Conservation (phyloP, 2,329 filamentous ascomycete species). For the Dichotomopilus funicola region DNA sequence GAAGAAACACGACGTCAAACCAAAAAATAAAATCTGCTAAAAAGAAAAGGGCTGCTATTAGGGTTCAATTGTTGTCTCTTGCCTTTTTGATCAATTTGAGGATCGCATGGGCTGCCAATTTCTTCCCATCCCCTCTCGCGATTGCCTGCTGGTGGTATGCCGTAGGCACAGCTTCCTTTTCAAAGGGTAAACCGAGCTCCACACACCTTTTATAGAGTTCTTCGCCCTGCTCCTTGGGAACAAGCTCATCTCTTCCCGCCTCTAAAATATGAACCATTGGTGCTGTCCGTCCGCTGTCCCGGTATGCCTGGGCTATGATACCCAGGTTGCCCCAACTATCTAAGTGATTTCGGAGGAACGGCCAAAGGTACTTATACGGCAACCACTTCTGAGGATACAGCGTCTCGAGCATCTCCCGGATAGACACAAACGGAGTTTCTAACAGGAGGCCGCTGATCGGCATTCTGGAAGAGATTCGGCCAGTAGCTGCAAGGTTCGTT, state of each 20-base stretch:
- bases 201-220: slow-evolving; percentile 41
- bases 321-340: slow-evolving; percentile 48
- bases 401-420: slow-evolving; percentile 62
- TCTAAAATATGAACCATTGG: slow-evolving; percentile 46
- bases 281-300: slow-evolving; percentile 16
- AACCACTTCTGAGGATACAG: slow-evolving; percentile 76
- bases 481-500: slow-evolving; percentile 48
- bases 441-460: slow-evolving; percentile 51
- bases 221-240: slow-evolving; percentile 45
- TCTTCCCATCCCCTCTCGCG: slow-evolving; percentile 39
- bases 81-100: slow-evolving; percentile 22
- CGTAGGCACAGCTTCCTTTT: slow-evolving; percentile 37
- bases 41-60: slow-evolving; percentile 5
- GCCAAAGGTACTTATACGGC: slow-evolving; percentile 68
- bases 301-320: slow-evolving; percentile 32
- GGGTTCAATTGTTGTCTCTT: slow-evolving; percentile 7
- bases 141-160: slow-evolving; percentile 54
- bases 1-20: slow-evolving; percentile 7
- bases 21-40: not conserved
- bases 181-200: slow-evolving; percentile 41
- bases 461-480: slow-evolving; percentile 34
- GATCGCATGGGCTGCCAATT: slow-evolving; percentile 40
- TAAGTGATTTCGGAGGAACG: slow-evolving; percentile 61
- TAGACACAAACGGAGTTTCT: slow-evolving; percentile 69
- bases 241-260: slow-evolving; percentile 53